Percentiles rank a stretch among this genome's conserved stretches.
Evolutionary conservation across 2,329 filamentous ascomycete genomes (phyloP).

Genomic region (Myriosclerotinia curreyana): DNA sequence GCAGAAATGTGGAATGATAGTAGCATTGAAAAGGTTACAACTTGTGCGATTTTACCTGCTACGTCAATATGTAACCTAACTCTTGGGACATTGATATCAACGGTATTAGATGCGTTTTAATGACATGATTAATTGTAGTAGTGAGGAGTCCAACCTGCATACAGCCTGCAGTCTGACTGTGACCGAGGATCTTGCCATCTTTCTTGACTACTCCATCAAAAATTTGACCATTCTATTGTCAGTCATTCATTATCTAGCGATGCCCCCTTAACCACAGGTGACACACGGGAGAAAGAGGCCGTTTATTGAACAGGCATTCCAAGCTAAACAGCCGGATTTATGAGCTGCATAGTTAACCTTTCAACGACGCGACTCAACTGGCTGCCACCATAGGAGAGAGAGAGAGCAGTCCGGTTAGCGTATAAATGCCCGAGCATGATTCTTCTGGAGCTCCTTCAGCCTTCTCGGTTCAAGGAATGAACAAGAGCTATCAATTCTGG

Average conservation of each 20-base stretch:
- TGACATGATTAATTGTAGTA: neutral
- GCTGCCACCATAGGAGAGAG: neutral
- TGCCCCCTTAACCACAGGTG: slow-evolving; percentile 12
- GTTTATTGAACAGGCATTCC: neutral
- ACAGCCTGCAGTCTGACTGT: neutral
- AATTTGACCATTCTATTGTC: neutral
- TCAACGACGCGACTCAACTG: too few relatives aligned
- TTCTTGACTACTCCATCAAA: neutral
- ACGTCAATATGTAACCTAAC: neutral
- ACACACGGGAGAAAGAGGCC: neutral
- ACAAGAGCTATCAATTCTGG: slow-evolving; percentile 36
- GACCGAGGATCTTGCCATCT: too few relatives aligned
- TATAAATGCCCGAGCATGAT: slow-evolving; percentile 6
- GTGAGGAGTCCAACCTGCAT: neutral
- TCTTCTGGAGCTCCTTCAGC: slow-evolving; percentile 28
- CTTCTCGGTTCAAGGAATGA: slow-evolving; percentile 11
- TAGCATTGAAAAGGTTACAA: neutral
- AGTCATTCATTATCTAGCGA: slow-evolving; percentile 9
- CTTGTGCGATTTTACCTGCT: neutral
- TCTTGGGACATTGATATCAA: neutral
- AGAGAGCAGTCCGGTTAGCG: neutral
- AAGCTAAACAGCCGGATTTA: neutral
- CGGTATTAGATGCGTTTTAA: neutral
- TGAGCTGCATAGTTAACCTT: neutral
- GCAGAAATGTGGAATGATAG: neutral